Evolutionary conservation across 768 basidiomycete species (phyloP), one percentile per base, ranked within the genome.

Genomic region (Podaxis pistillaris): DNA sequence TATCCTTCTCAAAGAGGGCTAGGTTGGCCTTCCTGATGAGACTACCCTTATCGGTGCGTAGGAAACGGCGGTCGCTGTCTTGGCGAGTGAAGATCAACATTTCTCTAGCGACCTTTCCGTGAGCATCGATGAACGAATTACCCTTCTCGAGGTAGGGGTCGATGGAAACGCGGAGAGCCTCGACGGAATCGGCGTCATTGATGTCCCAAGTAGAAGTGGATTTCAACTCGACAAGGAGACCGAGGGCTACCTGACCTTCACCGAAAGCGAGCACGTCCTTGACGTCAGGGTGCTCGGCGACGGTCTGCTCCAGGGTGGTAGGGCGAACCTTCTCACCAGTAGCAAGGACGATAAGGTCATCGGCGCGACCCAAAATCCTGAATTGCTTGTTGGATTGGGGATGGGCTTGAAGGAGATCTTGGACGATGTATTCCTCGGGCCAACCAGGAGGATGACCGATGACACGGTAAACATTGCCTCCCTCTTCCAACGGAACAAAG

Each of bases 321-420:
- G 78, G 76, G 1, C 72, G 69, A 17, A 79, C 69, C 65, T 81
- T 81, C 64, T 81, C 79, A 9, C 79, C 79, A 0, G 75, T 80
- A 6, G 75, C 73, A 13, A 81, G 73, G 38, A 81, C 78, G 9
- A 81, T 62, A 22, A 80, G 71, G 56, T 80, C 78, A 58, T 80
- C 79, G 2, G 73, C 71, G 17, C 79, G 74, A 4, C 77, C 78
- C 30, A 75, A 66, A 36, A 81, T 75, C 19, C 67, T 70, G 65
- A 73, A 73, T 51, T 79, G 76, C 28, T 65, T 69, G 22, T 64
- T 62, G 55, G 73, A 68, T 1, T 55, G 36, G 0, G 79, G 78
- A 49, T 79, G 69, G 2, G 65, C 60, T 2, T 70, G 65, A 2
- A 80, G 71, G n/a, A 76, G 72, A 64, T 81, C 79, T 55, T 78